Evolutionary conservation across 169 alveolate species (phyloP).

Genomic region (Miamiensis avidus): DNA sequence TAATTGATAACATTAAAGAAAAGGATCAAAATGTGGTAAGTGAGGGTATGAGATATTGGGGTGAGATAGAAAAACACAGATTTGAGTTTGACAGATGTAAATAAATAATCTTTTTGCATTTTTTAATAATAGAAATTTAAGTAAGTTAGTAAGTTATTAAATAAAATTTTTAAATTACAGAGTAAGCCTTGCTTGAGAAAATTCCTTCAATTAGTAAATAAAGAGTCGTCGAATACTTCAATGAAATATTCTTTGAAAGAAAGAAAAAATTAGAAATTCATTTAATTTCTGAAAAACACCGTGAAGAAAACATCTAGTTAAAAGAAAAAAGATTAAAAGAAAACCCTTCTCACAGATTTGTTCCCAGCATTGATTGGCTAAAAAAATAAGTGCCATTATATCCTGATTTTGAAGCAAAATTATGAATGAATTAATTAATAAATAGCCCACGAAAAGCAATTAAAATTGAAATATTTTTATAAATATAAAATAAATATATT

Average conservation of each 20-base stretch:
- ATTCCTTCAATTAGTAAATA: neutral
- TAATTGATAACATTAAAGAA: constrained; percentile 19
- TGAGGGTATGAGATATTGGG: constrained; percentile 50
- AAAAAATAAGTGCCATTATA: too few relatives aligned
- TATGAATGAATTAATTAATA: too few relatives aligned
- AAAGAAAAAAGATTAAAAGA: constrained; percentile 1
- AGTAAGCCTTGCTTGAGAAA: neutral
- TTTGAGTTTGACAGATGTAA: constrained; percentile 49
- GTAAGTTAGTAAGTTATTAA: neutral
- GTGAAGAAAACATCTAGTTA: constrained; percentile 4
- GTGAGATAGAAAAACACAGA: constrained; percentile 25
- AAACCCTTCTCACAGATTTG: neutral
- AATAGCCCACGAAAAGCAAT: too few relatives aligned
- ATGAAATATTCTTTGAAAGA: constrained; percentile 3
- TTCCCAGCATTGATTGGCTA: neutral
- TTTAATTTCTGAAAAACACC: constrained; percentile 4
- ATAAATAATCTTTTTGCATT: neutral
- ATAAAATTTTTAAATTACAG: neutral
- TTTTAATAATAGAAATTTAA: neutral
- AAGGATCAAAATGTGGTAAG: constrained; percentile 34
- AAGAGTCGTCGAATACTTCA: neutral
- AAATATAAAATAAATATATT: too few relatives aligned
- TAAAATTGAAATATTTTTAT: too few relatives aligned
- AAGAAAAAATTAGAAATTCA: constrained; percentile 12
- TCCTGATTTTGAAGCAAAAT: neutral